Conservation (phyloP, 1,139 yeast species). For the Debaryomyces subglobosus region DNA sequence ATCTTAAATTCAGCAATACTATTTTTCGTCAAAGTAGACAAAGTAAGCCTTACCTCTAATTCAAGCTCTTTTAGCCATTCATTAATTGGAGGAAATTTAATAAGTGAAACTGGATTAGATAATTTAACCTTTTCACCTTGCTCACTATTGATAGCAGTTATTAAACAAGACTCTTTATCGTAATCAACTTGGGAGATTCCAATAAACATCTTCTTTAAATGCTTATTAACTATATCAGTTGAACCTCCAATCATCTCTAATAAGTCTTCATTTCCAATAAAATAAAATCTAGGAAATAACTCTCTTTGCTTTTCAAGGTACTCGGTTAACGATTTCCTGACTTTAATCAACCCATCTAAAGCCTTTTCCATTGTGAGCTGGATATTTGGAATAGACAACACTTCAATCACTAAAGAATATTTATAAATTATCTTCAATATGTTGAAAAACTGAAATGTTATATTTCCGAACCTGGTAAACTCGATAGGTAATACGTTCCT, state of each 20-base stretch:
- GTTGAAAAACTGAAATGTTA: slow-evolving; percentile 62
- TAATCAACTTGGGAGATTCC: slow-evolving; percentile 57
- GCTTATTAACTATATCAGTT: slow-evolving; percentile 57
- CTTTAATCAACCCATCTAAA: slow-evolving; percentile 56
- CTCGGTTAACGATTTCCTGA: slow-evolving; percentile 71
- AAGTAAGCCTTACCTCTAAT: slow-evolving; percentile 48
- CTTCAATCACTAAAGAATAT: slow-evolving; percentile 58
- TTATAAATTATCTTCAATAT: slow-evolving; percentile 56
- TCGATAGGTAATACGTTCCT: slow-evolving; percentile 70
- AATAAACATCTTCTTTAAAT: slow-evolving; percentile 71
- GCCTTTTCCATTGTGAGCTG: slow-evolving; percentile 41
- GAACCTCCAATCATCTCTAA: slow-evolving; percentile 79
- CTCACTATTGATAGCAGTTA: slow-evolving; percentile 57
- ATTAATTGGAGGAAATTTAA: slow-evolving; percentile 46
- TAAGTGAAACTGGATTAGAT: slow-evolving; percentile 45
- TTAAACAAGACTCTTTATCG: slow-evolving; percentile 36
- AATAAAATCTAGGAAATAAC: slow-evolving; percentile 79
- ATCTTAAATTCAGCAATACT: slow-evolving; percentile 12
- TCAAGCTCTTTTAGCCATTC: slow-evolving; percentile 74
- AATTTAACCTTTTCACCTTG: slow-evolving; percentile 65
- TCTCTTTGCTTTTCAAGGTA: slow-evolving; percentile 82
- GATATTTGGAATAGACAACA: slow-evolving; percentile 56
- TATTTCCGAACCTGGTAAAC: slow-evolving; percentile 63
- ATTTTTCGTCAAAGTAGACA: slow-evolving; percentile 33
- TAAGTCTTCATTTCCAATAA: slow-evolving; percentile 89